Percentiles rank a stretch among this genome's conserved stretches.
Evolutionary conservation across 306 rosid species (phyloP).

Genomic region (Quercus rubra): DNA sequence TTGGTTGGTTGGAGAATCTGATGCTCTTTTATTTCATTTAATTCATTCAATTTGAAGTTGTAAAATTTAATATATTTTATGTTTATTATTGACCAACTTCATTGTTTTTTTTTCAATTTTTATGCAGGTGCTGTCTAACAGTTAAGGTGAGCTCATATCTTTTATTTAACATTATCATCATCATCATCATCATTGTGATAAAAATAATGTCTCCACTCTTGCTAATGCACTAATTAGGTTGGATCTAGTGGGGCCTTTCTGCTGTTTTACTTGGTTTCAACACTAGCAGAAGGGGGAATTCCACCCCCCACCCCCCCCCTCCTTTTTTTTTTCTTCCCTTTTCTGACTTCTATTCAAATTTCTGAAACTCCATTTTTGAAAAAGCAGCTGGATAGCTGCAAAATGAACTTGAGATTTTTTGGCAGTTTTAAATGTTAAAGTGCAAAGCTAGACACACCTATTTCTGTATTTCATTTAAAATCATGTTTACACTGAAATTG

Average conservation of each 20-base stretch:
- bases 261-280: neutral
- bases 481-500: too few relatives aligned
- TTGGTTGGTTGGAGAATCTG: neutral
- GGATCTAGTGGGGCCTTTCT: neutral
- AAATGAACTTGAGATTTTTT: too few relatives aligned
- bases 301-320: accelerated
- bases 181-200: constrained; percentile 9
- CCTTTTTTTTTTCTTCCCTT: too few relatives aligned
- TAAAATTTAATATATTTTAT: neutral
- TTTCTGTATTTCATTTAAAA: too few relatives aligned
- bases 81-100: constrained; percentile 5
- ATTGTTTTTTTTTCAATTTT: constrained; percentile 17
- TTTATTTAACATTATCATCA: constrained; percentile 3
- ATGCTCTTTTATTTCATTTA: neutral
- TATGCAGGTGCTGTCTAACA: constrained; percentile 92
- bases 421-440: too few relatives aligned
- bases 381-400: too few relatives aligned
- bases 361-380: neutral
- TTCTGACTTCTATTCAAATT: neutral
- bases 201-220: neutral
- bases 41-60: neutral
- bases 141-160: constrained; percentile 68
- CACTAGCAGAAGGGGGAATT: neutral
- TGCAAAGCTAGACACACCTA: too few relatives aligned
- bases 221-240: neutral